phyloP scores from a whole-genome alignment of 192 early-diverging fungal genomes.

The Rhizoclosmatium sp. region DNA sequence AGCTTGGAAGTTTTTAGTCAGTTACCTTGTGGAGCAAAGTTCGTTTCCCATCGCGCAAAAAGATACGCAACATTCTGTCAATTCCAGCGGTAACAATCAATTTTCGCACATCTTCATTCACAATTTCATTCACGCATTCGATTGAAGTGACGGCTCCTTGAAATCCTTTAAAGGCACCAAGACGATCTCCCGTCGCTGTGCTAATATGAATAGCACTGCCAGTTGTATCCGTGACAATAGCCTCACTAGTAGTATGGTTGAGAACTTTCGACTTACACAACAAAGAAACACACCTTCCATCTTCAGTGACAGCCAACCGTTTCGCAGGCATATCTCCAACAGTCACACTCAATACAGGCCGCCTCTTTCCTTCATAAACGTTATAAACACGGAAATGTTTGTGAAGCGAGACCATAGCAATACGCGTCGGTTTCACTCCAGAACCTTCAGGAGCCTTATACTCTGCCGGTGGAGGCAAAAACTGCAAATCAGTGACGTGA shows the following conservation, averaged over 20 bases:
- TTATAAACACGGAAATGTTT: conserved; percentile 87
- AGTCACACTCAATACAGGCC: conserved; percentile 74
- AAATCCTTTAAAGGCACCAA: conserved; percentile 46
- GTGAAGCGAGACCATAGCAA: conserved; percentile 75
- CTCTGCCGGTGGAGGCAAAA: conserved; percentile 44
- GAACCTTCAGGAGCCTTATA: conserved; percentile 20
- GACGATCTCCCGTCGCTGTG: conserved; percentile 38
- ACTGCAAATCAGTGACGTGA: conserved; percentile 87
- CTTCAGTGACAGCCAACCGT: conserved; percentile 43
- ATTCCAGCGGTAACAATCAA: conserved; percentile 68
- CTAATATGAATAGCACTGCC: conserved; percentile 44
- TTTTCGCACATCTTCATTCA: background rate
- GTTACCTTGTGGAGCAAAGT: conserved; percentile 38
- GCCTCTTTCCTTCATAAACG: conserved; percentile 61
- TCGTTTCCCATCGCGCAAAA: conserved; percentile 61
- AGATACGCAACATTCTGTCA: conserved; percentile 82
- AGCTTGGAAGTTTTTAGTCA: background rate
- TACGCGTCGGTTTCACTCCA: conserved; percentile 52
- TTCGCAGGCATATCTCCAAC: conserved; percentile 77
- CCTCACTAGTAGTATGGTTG: conserved; percentile 23
- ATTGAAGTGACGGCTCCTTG: conserved; percentile 53
- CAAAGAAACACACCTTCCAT: conserved; percentile 60
- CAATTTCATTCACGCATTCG: background rate
- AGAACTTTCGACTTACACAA: conserved; percentile 31
- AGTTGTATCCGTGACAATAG: conserved; percentile 51